Conservation (phyloP, 1,284 basidiomycete species). For the Sanghuangporus sanghuang region DNA sequence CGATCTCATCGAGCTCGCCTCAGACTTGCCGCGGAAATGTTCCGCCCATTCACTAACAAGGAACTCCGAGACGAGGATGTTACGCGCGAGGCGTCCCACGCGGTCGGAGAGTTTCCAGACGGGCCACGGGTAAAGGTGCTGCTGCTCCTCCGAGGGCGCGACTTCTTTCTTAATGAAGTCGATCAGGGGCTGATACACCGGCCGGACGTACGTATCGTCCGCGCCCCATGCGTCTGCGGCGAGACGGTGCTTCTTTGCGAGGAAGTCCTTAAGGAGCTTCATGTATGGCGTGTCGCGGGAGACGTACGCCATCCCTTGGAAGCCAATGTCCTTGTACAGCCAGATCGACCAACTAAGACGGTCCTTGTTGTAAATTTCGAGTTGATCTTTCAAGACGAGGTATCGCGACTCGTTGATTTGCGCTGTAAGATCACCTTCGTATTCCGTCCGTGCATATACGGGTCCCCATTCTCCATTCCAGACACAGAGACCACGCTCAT, state of each 20-base stretch:
- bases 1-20: conserved; percentile 55
- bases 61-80: conserved; percentile 61
- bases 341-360: conserved; percentile 50
- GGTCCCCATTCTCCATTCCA: conserved; percentile 38
- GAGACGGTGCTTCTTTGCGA: conserved; percentile 55
- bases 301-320: conserved; percentile 49
- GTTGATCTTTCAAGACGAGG: conserved; percentile 42
- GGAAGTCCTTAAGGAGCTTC: conserved; percentile 39
- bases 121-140: conserved; percentile 38
- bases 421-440: conserved; percentile 27
- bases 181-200: conserved; percentile 54
- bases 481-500: conserved; percentile 26
- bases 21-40: conserved; percentile 49
- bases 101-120: conserved; percentile 37
- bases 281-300: conserved; percentile 44
- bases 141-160: conserved; percentile 32
- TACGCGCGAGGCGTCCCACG: conserved; percentile 38
- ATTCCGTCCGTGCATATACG: conserved; percentile 25
- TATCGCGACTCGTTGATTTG: conserved; percentile 38
- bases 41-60: conserved; percentile 63
- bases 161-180: conserved; percentile 43
- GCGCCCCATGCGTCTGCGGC: conserved; percentile 67
- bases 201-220: conserved; percentile 47
- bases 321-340: conserved; percentile 57
- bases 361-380: conserved; percentile 42